Conservation (phyloP, 768 basidiomycete genomes). For the Boletales sp. region DNA sequence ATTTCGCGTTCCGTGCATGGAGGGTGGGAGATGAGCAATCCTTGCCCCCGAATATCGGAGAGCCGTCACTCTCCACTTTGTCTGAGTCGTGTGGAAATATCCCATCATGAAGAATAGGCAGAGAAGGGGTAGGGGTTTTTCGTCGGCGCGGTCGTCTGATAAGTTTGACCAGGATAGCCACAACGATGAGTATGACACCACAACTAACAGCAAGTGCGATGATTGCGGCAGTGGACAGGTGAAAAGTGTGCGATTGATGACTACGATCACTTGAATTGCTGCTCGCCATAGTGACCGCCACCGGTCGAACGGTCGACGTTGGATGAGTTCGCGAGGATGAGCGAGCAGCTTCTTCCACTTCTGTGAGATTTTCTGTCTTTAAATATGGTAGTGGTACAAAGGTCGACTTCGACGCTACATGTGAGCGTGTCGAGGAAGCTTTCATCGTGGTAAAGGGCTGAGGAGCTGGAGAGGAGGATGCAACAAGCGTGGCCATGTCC, state of each 20-base stretch:
- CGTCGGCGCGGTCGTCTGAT: constrained; percentile 49
- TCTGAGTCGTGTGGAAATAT: constrained; percentile 41
- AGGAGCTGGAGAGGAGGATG: constrained; percentile 18
- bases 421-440: constrained; percentile 8
- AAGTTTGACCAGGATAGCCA: constrained; percentile 46
- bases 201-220: constrained; percentile 52
- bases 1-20: constrained; percentile 30
- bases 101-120: constrained; percentile 65
- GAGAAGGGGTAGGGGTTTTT: constrained; percentile 63
- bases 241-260: constrained; percentile 19
- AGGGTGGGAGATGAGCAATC: constrained; percentile 46
- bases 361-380: constrained; percentile 23
- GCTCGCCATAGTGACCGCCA: not conserved
- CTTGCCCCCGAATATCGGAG: constrained; percentile 76
- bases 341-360: constrained; percentile 13
- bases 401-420: constrained; percentile 15
- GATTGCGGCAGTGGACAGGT: constrained; percentile 47
- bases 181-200: constrained; percentile 44
- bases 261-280: constrained; percentile 1
- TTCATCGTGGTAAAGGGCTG: constrained; percentile 20
- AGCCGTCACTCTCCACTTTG: constrained; percentile 48
- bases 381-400: constrained; percentile 30
- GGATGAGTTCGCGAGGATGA: constrained; percentile 7
- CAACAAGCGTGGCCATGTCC: constrained; percentile 5
- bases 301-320: constrained; percentile 5